These are phyloP conservation scores for Hippophae rhamnoides DNA, from an alignment of 306 rosid species.

Conservation along the genomic window DNA sequence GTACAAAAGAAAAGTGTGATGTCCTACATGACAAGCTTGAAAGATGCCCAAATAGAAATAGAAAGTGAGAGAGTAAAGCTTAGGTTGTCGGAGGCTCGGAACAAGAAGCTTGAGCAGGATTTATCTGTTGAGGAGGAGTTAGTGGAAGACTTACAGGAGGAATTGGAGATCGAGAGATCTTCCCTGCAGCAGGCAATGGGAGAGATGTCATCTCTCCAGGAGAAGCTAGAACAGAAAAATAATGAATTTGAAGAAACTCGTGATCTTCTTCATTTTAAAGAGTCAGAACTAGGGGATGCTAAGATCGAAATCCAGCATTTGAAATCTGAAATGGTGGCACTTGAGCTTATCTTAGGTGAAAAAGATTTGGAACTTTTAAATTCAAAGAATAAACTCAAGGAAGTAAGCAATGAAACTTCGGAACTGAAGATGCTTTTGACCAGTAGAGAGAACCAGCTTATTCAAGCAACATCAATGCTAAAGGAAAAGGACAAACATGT, in stretches of 20 bases:
- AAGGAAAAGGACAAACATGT: slow-evolving; percentile 74
- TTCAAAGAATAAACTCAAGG: slow-evolving; percentile 57
- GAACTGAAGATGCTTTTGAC: slow-evolving; percentile 63
- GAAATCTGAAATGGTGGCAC: slow-evolving; percentile 66
- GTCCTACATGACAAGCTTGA: slow-evolving; percentile 52
- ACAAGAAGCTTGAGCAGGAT: slow-evolving; percentile 53
- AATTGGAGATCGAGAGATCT: slow-evolving; percentile 55
- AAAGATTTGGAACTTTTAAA: slow-evolving; percentile 73
- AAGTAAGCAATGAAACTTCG: slow-evolving; percentile 49
- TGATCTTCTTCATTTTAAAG: slow-evolving; percentile 50
- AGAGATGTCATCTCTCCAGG: slow-evolving; percentile 46
- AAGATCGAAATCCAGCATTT: slow-evolving; percentile 72
- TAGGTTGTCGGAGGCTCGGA: slow-evolving; percentile 46
- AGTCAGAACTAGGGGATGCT: slow-evolving; percentile 62
- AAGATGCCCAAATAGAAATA: slow-evolving; percentile 66
- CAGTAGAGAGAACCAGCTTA: slow-evolving; percentile 57
- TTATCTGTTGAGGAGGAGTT: slow-evolving; percentile 51
- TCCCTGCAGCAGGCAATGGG: slow-evolving; percentile 51
- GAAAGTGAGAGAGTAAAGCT: slow-evolving; percentile 64
- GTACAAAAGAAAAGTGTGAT: slow-evolving; percentile 52
- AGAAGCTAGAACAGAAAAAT: slow-evolving; percentile 41
- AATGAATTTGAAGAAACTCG: slow-evolving; percentile 34
- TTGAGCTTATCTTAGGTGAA: slow-evolving; percentile 55
- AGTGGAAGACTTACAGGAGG: slow-evolving; percentile 46
- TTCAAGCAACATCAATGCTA: slow-evolving; percentile 56